phyloP scores from a whole-genome alignment of 768 basidiomycete genomes.

The Tylopilus rubrobrunneus region DNA sequence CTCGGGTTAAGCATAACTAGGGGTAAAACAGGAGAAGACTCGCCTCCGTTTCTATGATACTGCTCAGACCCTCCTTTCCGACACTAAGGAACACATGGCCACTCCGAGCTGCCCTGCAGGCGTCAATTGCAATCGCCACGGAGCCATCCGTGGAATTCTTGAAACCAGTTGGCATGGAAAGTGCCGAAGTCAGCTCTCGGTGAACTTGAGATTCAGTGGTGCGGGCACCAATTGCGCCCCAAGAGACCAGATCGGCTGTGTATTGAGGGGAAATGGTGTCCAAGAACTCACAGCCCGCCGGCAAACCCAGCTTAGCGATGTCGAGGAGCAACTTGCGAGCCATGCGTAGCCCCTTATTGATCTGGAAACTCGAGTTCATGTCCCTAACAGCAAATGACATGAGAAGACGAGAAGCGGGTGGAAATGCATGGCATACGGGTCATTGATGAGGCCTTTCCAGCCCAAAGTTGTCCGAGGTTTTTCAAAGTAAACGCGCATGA shows the following conservation, averaged over 20 bases:
- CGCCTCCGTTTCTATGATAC: constrained; percentile 92
- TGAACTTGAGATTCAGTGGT: constrained; percentile 94
- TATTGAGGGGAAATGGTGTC: constrained; percentile 80
- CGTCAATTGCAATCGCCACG: constrained; percentile 89
- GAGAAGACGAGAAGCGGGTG: not conserved
- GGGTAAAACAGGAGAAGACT: constrained; percentile 9
- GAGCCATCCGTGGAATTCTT: constrained; percentile 98
- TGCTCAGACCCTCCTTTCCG: constrained; percentile 92
- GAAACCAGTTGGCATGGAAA: constrained; percentile 98
- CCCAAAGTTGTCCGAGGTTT: constrained; percentile 95
- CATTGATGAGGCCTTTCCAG: constrained; percentile 99
- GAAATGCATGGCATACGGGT: constrained; percentile 48
- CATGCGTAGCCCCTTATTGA: constrained; percentile 91
- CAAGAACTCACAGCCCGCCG: constrained; percentile 95
- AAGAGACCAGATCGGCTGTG: constrained; percentile 88
- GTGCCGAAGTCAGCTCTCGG: constrained; percentile 78
- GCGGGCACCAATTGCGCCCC: constrained; percentile 95
- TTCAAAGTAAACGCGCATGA: constrained; percentile 99
- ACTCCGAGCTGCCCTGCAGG: constrained; percentile 85
- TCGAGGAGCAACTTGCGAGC: constrained; percentile 87
- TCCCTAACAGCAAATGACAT: constrained; percentile 35
- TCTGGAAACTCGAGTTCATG: constrained; percentile 89
- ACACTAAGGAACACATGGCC: constrained; percentile 97
- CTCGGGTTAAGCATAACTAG: constrained; percentile 3
- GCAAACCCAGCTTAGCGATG: constrained; percentile 85